Evolutionary conservation across 495 filamentous ascomycete genomes (phyloP).

Genomic region (Aspergillus sclerotioniger): DNA sequence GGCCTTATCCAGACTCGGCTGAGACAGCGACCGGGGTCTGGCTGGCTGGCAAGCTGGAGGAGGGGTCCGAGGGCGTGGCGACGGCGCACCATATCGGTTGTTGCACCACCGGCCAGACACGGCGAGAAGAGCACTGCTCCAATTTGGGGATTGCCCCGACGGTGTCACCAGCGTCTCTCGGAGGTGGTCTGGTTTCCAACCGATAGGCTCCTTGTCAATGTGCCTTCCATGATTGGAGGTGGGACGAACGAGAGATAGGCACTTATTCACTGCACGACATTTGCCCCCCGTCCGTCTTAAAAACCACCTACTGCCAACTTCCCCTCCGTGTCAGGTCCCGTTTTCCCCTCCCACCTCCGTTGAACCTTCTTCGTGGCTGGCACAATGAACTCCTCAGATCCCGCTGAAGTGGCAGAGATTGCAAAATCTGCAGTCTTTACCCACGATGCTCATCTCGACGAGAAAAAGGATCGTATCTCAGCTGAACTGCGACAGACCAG

Average conservation of each 20-base stretch:
- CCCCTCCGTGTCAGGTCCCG: neutral
- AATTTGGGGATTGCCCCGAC: no score
- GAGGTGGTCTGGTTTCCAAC: no score
- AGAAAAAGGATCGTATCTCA: slow-evolving; percentile 11
- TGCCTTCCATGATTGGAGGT: neutral
- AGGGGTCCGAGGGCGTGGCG: neutral
- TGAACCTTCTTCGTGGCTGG: neutral
- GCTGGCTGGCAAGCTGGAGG: neutral
- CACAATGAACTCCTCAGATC: slow-evolving; percentile 35
- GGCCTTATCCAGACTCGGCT: neutral
- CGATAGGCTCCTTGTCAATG: neutral
- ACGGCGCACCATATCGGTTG: neutral
- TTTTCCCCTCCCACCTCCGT: neutral
- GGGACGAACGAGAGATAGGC: neutral
- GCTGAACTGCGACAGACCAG: slow-evolving; percentile 10
- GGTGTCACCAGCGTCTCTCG: no score
- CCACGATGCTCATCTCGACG: slow-evolving; percentile 19
- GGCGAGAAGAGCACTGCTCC: no score
- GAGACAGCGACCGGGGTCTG: neutral
- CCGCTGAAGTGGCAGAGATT: slow-evolving; percentile 29
- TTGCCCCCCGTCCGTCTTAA: slow-evolving; percentile 17
- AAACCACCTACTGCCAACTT: neutral
- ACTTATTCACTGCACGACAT: neutral
- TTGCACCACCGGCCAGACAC: no score
- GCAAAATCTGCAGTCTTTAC: slow-evolving; percentile 25